Base-by-base conservation (phyloP, 2,329 filamentous ascomycete species). In the Colletotrichum caudatum region DNA sequence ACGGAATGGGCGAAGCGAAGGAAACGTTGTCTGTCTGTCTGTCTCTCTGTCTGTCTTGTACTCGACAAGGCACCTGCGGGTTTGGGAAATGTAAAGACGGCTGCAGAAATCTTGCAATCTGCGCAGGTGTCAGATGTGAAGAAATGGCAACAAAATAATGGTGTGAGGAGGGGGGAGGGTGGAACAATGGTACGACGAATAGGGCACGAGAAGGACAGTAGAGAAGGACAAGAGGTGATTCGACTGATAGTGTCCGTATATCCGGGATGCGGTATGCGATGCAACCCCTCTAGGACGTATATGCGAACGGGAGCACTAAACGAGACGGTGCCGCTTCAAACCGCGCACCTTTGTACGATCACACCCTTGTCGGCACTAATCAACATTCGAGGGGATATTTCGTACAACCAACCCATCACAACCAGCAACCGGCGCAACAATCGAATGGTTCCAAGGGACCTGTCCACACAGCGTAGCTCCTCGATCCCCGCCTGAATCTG, bases 31-130 rank as follows among this genome's bases (percentile, higher is more conserved):
- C 5, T 20, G 11, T 39, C 41, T 20, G 23, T 62, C 48, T 23
- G 23, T 62, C 48, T 41, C 41, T 39, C 41, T 20, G 23, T 62
- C 48, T 23, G 23, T 62, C 48, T 41, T 50, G 50, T 70, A 62
- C 61, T 66, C 67, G 61, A 66, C 56, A 18, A 48, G 64, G 48
- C 35, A 29, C 35, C 68, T 62, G 35, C 50, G 35, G 58, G 56
- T 59, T 33, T 63, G 26, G 8, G 41, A 16, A 58, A 29, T 16
- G 46, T 44, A 51, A 53, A 54, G 51, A 63, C 9, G 12, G 46
- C 39, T 33, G 35, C 9, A 16, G 18, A 39, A 3, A 54, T 33
- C 29, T 14, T 39, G 44, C 29, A 51, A 59, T 71, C 58, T 58
- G 69, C 58, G 44, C 20, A 50, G 64, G 29, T 59, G 41, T 59